Conservation (phyloP, 352 stramenopile genomes). For the Pythium sukuiense region DNA sequence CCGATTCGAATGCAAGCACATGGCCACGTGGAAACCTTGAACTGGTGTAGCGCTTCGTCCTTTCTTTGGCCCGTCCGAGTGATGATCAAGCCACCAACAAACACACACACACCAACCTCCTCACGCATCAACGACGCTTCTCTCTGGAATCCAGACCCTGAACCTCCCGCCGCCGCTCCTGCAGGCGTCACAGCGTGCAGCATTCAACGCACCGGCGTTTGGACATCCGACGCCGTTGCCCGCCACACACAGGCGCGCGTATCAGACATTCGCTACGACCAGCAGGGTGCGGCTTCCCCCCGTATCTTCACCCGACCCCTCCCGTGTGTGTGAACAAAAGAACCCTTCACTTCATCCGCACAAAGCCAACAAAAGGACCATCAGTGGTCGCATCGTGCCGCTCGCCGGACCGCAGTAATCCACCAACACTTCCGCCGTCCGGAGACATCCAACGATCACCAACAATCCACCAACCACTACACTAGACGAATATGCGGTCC, state of each 20-base stretch:
- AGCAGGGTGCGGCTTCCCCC: background rate
- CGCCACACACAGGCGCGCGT: background rate
- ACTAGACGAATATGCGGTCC: background rate
- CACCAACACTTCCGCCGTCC: background rate
- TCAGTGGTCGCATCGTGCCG: background rate
- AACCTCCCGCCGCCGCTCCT: background rate
- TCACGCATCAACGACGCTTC: background rate
- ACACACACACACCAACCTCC: background rate
- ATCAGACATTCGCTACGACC: background rate
- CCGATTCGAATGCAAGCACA: background rate
- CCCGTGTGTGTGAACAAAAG: background rate
- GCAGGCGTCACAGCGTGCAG: background rate
- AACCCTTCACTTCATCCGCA: background rate
- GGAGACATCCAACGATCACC: background rate
- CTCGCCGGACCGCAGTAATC: background rate
- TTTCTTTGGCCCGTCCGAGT: background rate
- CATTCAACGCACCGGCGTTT: background rate
- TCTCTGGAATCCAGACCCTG: background rate
- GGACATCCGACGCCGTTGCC: too few species aligned
- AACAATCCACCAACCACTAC: background rate
- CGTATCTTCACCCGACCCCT: background rate
- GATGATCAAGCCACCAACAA: slow-evolving; percentile 1
- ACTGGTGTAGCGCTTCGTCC: background rate
- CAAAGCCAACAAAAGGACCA: slow-evolving; percentile 6
- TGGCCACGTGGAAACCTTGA: background rate